These are phyloP conservation scores for Ophiostoma populinum DNA, from an alignment of 2,329 filamentous ascomycete species.

Conservation along the genomic window DNA sequence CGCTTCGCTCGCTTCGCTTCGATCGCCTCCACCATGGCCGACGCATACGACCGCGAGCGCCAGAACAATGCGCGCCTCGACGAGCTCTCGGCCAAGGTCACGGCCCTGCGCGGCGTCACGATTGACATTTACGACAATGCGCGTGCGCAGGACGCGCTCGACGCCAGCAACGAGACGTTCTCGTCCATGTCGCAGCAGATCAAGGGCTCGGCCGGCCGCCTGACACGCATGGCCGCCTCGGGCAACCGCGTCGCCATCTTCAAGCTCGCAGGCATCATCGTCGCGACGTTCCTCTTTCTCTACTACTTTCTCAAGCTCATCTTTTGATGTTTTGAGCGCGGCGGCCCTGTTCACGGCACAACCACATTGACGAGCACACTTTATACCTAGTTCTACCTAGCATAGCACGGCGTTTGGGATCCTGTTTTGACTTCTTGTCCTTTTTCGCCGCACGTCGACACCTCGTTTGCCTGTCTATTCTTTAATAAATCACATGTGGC, in stretches of 20 bases:
- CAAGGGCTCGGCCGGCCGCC: conserved; percentile 63
- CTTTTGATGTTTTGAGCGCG: conserved; percentile 24
- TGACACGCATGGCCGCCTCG: conserved; percentile 78
- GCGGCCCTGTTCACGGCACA: not conserved
- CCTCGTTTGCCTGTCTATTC: too few relatives aligned
- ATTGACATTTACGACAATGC: conserved; percentile 97
- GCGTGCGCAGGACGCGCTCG: conserved; percentile 70
- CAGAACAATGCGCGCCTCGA: conserved; percentile 94
- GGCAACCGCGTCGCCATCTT: conserved; percentile 85
- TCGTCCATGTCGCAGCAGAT: conserved; percentile 69
- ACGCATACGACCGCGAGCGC: conserved; percentile 62
- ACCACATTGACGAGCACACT: not conserved
- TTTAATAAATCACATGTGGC: too few relatives aligned
- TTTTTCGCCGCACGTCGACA: too few relatives aligned
- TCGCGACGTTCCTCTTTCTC: conserved; percentile 53
- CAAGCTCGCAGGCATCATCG: conserved; percentile 71
- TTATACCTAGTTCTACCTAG: not conserved
- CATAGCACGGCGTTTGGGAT: conserved; percentile 10
- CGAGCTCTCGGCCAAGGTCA: conserved; percentile 80
- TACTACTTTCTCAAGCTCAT: conserved; percentile 56
- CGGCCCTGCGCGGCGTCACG: conserved; percentile 80
- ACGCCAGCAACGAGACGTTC: conserved; percentile 84
- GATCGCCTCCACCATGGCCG: conserved; percentile 38
- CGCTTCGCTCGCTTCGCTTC: too few relatives aligned
- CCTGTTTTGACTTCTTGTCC: not conserved